Evolutionary conservation across 495 filamentous ascomycete species (phyloP).

Genomic region (Podospora didyma): DNA sequence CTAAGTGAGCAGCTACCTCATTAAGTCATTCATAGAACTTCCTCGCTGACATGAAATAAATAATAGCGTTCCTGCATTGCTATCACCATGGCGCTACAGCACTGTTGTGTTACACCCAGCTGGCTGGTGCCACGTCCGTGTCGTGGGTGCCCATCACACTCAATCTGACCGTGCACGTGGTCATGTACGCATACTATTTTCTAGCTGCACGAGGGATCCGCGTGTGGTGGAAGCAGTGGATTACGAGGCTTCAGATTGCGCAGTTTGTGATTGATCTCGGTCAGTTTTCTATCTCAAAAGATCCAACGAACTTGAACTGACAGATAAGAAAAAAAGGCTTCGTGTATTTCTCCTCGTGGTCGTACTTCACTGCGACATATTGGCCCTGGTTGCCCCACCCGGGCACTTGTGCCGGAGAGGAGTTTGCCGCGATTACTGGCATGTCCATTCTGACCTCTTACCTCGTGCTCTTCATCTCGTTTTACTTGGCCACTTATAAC

Average conservation of each 20-base stretch:
- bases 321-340: background rate
- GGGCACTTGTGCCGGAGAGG: background rate
- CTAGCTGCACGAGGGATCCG: background rate
- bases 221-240: constrained; percentile 2
- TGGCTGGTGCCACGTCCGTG: constrained; percentile 73
- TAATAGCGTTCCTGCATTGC: constrained; percentile 73
- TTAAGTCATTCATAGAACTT: constrained; percentile 9
- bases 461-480: constrained; percentile 1
- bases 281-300: background rate
- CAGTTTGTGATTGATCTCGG: constrained; percentile 5
- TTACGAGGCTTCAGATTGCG: constrained; percentile 1
- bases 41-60: background rate
- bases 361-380: background rate
- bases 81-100: constrained; percentile 77
- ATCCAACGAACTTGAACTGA: background rate
- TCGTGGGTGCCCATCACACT: constrained; percentile 75
- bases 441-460: background rate
- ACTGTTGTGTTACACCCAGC: constrained; percentile 80
- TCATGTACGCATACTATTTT: constrained; percentile 60
- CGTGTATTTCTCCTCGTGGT: constrained; percentile 1
- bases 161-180: constrained; percentile 74
- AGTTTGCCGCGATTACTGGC: background rate
- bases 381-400: background rate
- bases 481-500: background rate
- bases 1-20: constrained; percentile 51